A percentile compares a stretch with the other conserved stretches of the same genome.
These are phyloP conservation scores for Sphaerulina populicola DNA, from an alignment of 2,329 filamentous ascomycete genomes.

Conservation along the genomic window DNA sequence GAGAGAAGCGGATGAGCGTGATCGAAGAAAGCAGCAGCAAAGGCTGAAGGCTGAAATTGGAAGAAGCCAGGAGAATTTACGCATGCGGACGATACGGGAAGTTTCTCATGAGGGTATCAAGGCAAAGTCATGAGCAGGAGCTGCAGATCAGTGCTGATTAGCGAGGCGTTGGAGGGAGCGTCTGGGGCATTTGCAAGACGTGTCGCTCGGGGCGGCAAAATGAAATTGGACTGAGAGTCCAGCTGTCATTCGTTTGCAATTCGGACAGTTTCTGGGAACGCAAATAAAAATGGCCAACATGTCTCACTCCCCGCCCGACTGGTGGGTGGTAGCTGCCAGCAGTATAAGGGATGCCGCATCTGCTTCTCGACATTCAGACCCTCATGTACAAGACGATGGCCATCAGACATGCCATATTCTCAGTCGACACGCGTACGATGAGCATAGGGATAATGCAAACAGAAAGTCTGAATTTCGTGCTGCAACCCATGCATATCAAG, in stretches of 20 bases:
- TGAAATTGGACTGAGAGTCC: too few species aligned
- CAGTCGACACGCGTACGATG: not conserved
- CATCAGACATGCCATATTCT: too few species aligned
- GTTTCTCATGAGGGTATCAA: slow-evolving; percentile 10
- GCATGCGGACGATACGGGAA: slow-evolving; percentile 11
- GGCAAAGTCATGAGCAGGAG: slow-evolving; percentile 6
- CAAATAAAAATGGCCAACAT: too few species aligned
- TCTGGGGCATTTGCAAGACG: not conserved
- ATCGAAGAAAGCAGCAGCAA: slow-evolving; percentile 21
- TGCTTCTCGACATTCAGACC: too few species aligned
- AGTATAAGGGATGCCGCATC: too few species aligned
- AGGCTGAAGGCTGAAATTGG: slow-evolving; percentile 10
- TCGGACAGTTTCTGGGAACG: too few species aligned
- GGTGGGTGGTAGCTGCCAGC: too few species aligned
- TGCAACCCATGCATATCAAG: not conserved
- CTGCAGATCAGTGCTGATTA: not conserved
- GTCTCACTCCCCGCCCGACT: too few species aligned
- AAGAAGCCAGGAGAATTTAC: slow-evolving; percentile 7
- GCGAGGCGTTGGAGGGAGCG: slow-evolving; percentile 5
- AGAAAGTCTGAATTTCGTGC: not conserved
- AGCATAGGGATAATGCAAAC: not conserved
- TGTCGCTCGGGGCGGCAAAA: too few species aligned
- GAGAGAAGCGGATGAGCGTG: slow-evolving; percentile 29
- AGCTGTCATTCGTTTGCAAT: too few species aligned
- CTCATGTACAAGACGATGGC: too few species aligned